Evolutionary conservation across 257 asterid species (phyloP), one percentile per base, ranked within the genome.

Genomic region (Marsdenia floribunda): DNA sequence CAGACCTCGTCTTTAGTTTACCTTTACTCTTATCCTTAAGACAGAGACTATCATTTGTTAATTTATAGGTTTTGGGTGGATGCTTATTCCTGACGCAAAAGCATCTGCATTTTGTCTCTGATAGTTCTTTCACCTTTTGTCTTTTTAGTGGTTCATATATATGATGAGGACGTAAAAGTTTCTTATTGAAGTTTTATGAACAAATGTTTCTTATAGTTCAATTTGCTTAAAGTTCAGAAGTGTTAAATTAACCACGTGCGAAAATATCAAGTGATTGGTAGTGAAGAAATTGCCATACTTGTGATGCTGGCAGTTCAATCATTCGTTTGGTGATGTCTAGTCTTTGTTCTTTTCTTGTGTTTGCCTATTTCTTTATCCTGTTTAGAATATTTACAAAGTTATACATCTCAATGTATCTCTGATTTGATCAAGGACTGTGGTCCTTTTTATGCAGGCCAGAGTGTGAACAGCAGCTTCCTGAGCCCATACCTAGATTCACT

Each of bases 401-500:
- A 63, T 63, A 15, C 11, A 63, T 63, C 46, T 33, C 6, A 21
- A 12, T 16, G 22, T 33, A 3, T 33, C n/a, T 29, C 46, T 24
- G 29, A 38, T 38, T 37, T 64, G 12, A 64, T 64, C 47, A 68
- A 69, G 67, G 33, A 6, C 44, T 13, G 58, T 44, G 58, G 67
- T 68, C 19, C 60, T 77, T 44, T 57, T 81, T 80, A 22, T 83
- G 89, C 89, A 90, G 97, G 97, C 78, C 86, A 89, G 82, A 93
- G 95, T 75, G 73, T 88, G 59, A 83, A 85, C 83, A 77, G 95
- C 49, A 82, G 86, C 69, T 83, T 90, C 68, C 80, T 90, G 37
- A 83, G 86, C 70, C 96, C 98, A 29, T 93, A 93, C 72, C 84
- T 93, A 75, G 96, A 89, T 74, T 88, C 98, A 4, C 53, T 90